Conservation (phyloP, 176 grass and related monocot species). For the Microstegium vimineum region DNA sequence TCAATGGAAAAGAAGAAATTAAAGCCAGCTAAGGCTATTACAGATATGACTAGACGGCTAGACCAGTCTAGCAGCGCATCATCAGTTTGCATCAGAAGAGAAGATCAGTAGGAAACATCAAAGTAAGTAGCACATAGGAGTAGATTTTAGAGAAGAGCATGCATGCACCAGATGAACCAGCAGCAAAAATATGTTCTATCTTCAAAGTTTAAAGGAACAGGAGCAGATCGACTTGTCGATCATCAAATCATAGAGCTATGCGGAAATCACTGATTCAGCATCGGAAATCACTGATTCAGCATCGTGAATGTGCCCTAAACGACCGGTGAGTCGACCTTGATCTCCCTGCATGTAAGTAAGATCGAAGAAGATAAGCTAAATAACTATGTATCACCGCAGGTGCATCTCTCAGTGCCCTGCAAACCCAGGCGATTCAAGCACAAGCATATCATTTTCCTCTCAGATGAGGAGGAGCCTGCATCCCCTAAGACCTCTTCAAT, state of each 20-base stretch:
- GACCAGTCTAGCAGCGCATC: background rate
- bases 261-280: background rate
- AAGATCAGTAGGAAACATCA: background rate
- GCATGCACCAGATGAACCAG: background rate
- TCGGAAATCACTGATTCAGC: background rate
- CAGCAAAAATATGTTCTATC: background rate
- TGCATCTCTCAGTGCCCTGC: conserved; percentile 19
- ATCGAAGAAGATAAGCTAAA: background rate
- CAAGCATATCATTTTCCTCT: conserved; percentile 26
- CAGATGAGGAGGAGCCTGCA: background rate
- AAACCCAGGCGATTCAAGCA: conserved; percentile 40
- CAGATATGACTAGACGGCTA: background rate
- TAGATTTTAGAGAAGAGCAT: background rate
- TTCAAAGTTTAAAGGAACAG: background rate
- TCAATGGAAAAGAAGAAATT: background rate
- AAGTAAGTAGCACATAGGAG: background rate
- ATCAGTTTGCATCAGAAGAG: background rate
- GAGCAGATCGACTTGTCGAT: background rate
- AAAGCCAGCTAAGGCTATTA: background rate
- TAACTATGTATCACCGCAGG: conserved; percentile 11
- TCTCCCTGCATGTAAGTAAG: background rate
- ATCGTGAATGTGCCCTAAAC: background rate
- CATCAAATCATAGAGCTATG: background rate
- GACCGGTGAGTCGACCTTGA: background rate
- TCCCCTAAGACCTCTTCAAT: background rate